Base-by-base conservation (phyloP, 106 monocot species). In the Gastrodia elata region DNA sequence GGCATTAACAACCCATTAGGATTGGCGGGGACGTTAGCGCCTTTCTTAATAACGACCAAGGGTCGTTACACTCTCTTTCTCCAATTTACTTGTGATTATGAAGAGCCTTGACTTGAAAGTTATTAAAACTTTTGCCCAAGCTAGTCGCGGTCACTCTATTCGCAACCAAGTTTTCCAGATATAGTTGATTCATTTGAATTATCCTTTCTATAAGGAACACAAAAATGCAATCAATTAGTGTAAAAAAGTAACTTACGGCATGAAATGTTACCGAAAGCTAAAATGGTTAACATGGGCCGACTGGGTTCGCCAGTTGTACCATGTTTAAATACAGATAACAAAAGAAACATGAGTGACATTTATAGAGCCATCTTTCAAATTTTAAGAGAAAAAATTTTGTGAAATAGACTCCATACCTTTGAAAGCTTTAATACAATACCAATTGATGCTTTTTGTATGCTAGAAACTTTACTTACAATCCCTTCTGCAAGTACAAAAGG, bases 401-500 rank as follows among this genome's bases (percentile, higher is more conserved):
- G 32, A 28, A 13, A 61, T 61, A 13, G 32, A 61, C 28, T 49
- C 7, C 70, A 64, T 30, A 96, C 96, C 90, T 98, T 98, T 64
- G 93, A 82, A 64, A 98, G 86, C 72, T 98, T 98, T 91, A 93
- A 93, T 72, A 98, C 93, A 40, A 98, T 74, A n/a, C 72, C 68
- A 56, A 98, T 77, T 30, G 98, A 90, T 40, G 93, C 88, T 68
- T 91, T 98, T 55, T 91, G 98, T 40, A 98, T 70, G 64, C 85
- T 88, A 30, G 90, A 77, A 77, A 98, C 98, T 93, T 93, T 98
- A 81, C 93, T 98, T 24, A 87, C 77, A 48, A 98, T 93, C 36
- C 98, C 98, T 80, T 98, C 93, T 70, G 44, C 75, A 70, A 98
- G 88, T 68, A 98, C 77, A 41, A 88, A 85, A 25, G 98, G 98